These are phyloP conservation scores for Cadophora sp. DNA, from an alignment of 2,329 filamentous ascomycete species.

Conservation along the genomic window DNA sequence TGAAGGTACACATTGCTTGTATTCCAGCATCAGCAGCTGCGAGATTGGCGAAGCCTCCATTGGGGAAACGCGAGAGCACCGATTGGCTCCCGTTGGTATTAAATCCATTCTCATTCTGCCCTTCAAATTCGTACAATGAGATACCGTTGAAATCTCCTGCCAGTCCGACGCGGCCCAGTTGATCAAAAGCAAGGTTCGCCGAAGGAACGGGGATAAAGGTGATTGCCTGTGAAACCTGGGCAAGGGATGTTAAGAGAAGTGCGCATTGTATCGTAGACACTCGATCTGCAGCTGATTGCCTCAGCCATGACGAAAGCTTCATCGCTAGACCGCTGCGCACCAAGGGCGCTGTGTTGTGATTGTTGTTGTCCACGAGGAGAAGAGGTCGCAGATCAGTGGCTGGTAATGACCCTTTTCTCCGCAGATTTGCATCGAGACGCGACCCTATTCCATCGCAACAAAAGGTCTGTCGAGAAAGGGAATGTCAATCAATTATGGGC, in stretches of 20 bases:
- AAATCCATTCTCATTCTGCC: slow-evolving; percentile 73
- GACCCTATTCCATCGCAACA: slow-evolving; percentile 36
- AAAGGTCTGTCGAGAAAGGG: neutral
- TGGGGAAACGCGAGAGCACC: slow-evolving; percentile 81
- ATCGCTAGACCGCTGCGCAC: slow-evolving; percentile 40
- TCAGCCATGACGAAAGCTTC: slow-evolving; percentile 44
- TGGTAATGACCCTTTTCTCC: slow-evolving; percentile 29
- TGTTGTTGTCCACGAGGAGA: slow-evolving; percentile 24
- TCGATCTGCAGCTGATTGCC: slow-evolving; percentile 36
- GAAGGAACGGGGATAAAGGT: slow-evolving; percentile 68
- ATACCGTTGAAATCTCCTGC: slow-evolving; percentile 91
- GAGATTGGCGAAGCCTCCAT: slow-evolving; percentile 80
- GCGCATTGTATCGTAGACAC: slow-evolving; percentile 50
- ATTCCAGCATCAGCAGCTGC: slow-evolving; percentile 84
- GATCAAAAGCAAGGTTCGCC: slow-evolving; percentile 77
- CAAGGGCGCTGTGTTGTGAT: slow-evolving; percentile 27
- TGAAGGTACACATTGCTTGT: slow-evolving; percentile 84
- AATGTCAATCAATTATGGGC: slow-evolving; percentile 19
- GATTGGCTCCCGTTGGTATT: slow-evolving; percentile 81
- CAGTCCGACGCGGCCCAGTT: slow-evolving; percentile 83
- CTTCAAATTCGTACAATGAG: slow-evolving; percentile 85
- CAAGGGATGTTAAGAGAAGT: slow-evolving; percentile 47
- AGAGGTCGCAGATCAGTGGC: slow-evolving; percentile 30
- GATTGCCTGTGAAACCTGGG: slow-evolving; percentile 56
- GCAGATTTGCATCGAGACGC: slow-evolving; percentile 26